Evolutionary conservation across 2,329 filamentous ascomycete genomes (phyloP), one percentile per base, ranked within the genome.

Genomic region (Niveomyces coronatus): DNA sequence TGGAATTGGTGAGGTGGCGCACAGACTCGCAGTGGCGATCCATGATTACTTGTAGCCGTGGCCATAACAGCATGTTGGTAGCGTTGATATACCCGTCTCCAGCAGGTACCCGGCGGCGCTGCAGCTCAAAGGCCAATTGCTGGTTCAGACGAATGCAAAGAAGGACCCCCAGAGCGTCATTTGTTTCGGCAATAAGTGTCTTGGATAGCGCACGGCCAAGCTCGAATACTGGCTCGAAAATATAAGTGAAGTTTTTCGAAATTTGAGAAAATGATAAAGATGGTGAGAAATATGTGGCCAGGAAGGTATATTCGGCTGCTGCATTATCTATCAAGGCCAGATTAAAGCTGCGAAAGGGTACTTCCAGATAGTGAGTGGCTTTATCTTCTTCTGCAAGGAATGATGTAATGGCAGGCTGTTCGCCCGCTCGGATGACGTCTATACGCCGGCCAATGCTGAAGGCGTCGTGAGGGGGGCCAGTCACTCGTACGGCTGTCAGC

Each of bases 21-120:
- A 98, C 71, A 1, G 85, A 93, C 38, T 94, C 87, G 62, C 84
- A 87, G 56, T 98, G 91, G 39, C 81, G 73, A 55, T 94, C 88
- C 78, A 98, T 94, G 49, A 94, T 79, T 40, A 85, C 76, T 60
- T 98, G 93, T 51, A 98, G 84, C 18, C 89, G 81, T 7, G 91
- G 91, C 91, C 91, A 98, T 5, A 98, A 74, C 3, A 91, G 75
- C 86, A 98, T 98, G 53, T 83, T 88, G 5, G 86, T 94, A 31
- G 79, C 88, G 56, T 98, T 98, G 55, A 95, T 81, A 55, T 98
- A 98, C 27, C 77, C 73, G 53, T 98, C 91, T 2, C 85, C 79
- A 5, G 86, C 81, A 0, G 91, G 91, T 1, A 96, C 78, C 54
- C 93, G 89, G 39, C 89, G 79, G 9, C 89, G 76, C 58, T 98